Percentiles rank a stretch among this genome's conserved stretches.
Evolutionary conservation across 228 moss, liverwort and hornwort genomes (phyloP).

Genomic region (Sphagnum magellanicum): DNA sequence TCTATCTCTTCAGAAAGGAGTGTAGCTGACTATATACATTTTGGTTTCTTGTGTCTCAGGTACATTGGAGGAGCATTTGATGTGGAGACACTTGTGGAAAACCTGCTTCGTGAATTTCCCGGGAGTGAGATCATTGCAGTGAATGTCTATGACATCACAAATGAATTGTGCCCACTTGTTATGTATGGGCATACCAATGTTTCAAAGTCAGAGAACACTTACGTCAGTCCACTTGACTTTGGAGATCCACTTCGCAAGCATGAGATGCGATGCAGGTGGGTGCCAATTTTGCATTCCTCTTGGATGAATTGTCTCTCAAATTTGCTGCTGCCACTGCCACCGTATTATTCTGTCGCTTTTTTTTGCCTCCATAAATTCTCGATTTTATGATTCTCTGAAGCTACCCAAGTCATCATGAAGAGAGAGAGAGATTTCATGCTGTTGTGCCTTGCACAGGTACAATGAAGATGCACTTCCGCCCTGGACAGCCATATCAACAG

Average conservation of each 20-base stretch:
- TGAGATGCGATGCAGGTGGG: constrained; percentile 71
- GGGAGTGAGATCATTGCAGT: constrained; percentile 61
- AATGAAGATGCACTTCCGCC: constrained; percentile 50
- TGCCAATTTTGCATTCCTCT: background rate
- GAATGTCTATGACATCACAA: constrained; percentile 60
- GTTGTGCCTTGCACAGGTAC: constrained; percentile 28
- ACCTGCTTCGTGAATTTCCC: constrained; percentile 50
- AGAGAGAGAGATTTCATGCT: background rate
- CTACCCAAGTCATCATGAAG: background rate
- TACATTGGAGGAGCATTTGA: constrained; percentile 68
- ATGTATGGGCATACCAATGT: constrained; percentile 55
- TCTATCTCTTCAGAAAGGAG: no score
- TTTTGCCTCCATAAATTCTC: no score
- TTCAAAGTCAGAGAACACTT: constrained; percentile 30
- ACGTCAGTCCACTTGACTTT: constrained; percentile 44
- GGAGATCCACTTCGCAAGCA: constrained; percentile 59
- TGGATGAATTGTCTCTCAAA: background rate
- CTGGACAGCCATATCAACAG: constrained; percentile 54
- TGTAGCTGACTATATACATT: no score
- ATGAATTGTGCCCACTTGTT: constrained; percentile 45
- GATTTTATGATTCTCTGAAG: background rate
- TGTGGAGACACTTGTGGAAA: constrained; percentile 63
- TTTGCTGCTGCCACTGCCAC: background rate
- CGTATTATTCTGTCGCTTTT: no score
- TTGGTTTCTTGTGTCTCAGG: constrained; percentile 14